These are phyloP conservation scores for Fusarium gaditjirri DNA, from an alignment of 2,329 filamentous ascomycete species.

Conservation along the genomic window DNA sequence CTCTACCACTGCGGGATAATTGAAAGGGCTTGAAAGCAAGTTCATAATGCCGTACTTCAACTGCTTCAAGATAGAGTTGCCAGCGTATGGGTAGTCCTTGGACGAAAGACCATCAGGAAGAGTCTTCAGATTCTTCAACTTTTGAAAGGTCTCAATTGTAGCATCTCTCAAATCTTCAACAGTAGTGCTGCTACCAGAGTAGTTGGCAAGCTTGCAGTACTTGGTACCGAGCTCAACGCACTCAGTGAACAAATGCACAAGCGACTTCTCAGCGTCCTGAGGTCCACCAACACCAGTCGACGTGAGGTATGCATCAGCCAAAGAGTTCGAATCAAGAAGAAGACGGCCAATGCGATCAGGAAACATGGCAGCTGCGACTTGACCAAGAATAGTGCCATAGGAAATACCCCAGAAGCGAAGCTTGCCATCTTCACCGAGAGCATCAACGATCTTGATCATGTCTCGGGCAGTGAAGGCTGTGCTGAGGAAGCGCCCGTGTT, in stretches of 20 bases:
- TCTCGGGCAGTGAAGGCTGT: constrained; percentile 53
- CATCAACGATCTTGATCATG: constrained; percentile 53
- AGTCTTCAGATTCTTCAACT: not conserved
- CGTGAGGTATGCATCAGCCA: constrained; percentile 26
- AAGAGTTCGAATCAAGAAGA: constrained; percentile 35
- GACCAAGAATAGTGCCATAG: constrained; percentile 39
- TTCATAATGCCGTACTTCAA: constrained; percentile 25
- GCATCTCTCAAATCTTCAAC: constrained; percentile 16
- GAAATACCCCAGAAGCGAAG: constrained; percentile 50
- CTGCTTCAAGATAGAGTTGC: constrained; percentile 15
- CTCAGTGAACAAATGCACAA: constrained; percentile 23
- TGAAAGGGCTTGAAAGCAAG: constrained; percentile 1
- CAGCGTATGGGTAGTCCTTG: constrained; percentile 3
- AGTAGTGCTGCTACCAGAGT: constrained; percentile 21
- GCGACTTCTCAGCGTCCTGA: constrained; percentile 21
- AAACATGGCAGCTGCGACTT: constrained; percentile 38
- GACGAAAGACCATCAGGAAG: constrained; percentile 12
- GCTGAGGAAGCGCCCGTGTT: constrained; percentile 44
- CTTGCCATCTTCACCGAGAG: constrained; percentile 49
- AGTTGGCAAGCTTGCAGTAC: constrained; percentile 23
- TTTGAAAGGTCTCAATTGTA: constrained; percentile 7
- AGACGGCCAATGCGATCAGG: constrained; percentile 39
- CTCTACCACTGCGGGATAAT: constrained; percentile 4
- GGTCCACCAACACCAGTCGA: constrained; percentile 15
- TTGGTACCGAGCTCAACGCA: constrained; percentile 26